Percentiles rank a stretch among this genome's conserved stretches.
Evolutionary conservation across 345 rosid genomes (phyloP).

Genomic region (Populus euphratica): DNA sequence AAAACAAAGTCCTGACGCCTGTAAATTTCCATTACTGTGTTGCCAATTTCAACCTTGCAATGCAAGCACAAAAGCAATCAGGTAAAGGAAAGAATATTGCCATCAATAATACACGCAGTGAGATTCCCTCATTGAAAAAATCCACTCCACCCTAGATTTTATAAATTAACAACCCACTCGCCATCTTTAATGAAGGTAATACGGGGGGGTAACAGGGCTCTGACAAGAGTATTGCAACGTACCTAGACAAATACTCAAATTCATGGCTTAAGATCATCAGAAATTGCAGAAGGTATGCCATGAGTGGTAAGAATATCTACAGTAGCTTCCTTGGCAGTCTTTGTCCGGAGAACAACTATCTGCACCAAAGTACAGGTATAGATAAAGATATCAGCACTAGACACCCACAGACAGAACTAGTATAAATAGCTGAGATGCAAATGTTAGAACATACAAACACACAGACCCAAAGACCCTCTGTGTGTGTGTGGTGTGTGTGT

Average conservation of each 20-base stretch:
- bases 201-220: not conserved
- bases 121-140: not conserved
- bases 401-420: not conserved
- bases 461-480: not conserved
- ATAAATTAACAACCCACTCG: not conserved
- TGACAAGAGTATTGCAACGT: not conserved
- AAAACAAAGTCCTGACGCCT: not conserved
- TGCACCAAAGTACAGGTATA: conserved; percentile 20
- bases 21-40: not conserved
- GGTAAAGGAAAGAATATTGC: not conserved
- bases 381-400: not conserved
- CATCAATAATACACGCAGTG: not conserved
- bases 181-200: not conserved
- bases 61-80: not conserved
- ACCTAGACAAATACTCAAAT: not conserved
- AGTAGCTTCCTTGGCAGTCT: conserved; percentile 82
- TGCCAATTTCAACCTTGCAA: not conserved
- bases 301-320: conserved; percentile 79
- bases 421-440: not conserved
- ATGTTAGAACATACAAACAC: not conserved
- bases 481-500: too few relatives aligned
- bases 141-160: not conserved
- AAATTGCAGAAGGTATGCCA: conserved; percentile 87
- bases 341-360: conserved; percentile 69
- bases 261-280: conserved; percentile 67